Evolutionary conservation across 2,329 filamentous ascomycete species (phyloP), one percentile per base, ranked within the genome.

Genomic region (Parastagonospora nodorum): DNA sequence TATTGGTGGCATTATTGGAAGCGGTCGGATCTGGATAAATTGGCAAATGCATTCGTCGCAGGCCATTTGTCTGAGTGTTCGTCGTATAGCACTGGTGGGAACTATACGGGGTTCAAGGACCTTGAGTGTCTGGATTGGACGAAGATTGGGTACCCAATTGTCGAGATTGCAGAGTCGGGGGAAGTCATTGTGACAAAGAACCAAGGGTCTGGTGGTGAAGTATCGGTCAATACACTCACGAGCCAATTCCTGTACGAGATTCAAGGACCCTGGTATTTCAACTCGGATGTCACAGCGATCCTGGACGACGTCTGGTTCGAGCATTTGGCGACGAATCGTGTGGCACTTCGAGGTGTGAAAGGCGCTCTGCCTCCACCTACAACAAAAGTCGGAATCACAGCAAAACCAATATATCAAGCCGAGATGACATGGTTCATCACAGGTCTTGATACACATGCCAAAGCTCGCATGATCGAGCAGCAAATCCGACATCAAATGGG

Each of bases 261-360:
- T 8, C 66, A 69, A 45, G 66, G 64, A 2, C 79, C 78, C 0
- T 79, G 77, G 74, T 85, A 85, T 62, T 82, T 77, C 73, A 84
- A 84, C 67, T 80, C 77, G 0, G 82, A 84, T 54, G 82, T 84
- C 28, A 82, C 78, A 0, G 82, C 82, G 0, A 60, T 81, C 11
- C 68, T 85, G 11, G 70, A 77, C 40, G 70, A 77, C n/a, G 69
- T 84, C 32, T 76, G 74, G 50, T 81, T 86, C 52, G 77, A 82
- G 40, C 77, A 85, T 45, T 50, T 80, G 5, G 76, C 75, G 1
- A 67, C 68, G 14, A 77, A 84, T 56, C 75, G 80, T 6, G 79
- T 84, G 1, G 75, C 77, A 2, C 48, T 84, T 10, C 72, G 72
- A 19, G 78, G 78, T 14, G 70, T 80, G 15, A 71, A 72, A 42